Conservation (phyloP, 192 early-diverging fungal species). For the Kickxella alabastrina region DNA sequence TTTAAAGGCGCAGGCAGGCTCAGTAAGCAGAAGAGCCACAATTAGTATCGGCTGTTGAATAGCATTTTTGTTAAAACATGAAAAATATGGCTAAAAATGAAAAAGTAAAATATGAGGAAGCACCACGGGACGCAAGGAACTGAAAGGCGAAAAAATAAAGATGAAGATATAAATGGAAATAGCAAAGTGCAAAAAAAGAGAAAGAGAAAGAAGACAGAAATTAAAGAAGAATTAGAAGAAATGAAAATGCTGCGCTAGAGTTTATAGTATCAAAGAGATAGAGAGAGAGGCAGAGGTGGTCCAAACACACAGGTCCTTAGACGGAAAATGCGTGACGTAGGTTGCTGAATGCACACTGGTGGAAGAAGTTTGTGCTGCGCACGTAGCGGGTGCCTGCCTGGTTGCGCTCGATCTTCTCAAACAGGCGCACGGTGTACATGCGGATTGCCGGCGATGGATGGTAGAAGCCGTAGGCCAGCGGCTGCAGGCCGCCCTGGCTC, state of each 20-base stretch:
- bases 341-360: constrained; percentile 51
- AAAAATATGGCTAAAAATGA: constrained; percentile 6
- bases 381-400: constrained; percentile 51
- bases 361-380: constrained; percentile 52
- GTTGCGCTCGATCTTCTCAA: constrained; percentile 68
- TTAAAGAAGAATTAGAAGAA: constrained; percentile 4
- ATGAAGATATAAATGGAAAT: no score
- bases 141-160: no score
- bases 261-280: not conserved
- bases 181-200: no score
- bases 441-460: constrained; percentile 66
- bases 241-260: no score
- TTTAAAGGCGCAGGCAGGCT: no score
- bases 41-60: no score
- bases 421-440: constrained; percentile 65
- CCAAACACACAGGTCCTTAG: constrained; percentile 1
- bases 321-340: constrained; percentile 42
- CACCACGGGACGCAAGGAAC: no score
- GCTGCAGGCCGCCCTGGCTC: constrained; percentile 74
- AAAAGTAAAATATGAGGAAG: not conserved
- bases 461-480: constrained; percentile 78
- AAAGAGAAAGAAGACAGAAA: constrained; percentile 2
- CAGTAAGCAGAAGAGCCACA: no score
- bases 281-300: not conserved
- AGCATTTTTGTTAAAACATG: no score